A percentile compares a stretch with the other conserved stretches of the same genome.
phyloP scores from a whole-genome alignment of 1,284 basidiomycete genomes.

The Mrakiaceae sp. region DNA sequence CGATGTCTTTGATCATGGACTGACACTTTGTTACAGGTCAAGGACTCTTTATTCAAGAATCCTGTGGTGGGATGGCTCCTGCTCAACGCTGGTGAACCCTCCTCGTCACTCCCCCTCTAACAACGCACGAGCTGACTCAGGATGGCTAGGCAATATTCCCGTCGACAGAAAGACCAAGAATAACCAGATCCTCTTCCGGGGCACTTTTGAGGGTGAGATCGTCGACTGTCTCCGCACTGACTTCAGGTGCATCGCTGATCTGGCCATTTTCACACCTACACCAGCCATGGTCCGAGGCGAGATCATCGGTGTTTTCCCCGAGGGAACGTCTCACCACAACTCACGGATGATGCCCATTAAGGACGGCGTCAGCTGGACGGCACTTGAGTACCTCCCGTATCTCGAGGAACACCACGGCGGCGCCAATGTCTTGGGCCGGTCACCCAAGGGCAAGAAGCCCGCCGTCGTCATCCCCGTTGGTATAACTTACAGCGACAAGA shows the following conservation, averaged over 20 bases:
- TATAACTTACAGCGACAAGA: slow-evolving; percentile 89
- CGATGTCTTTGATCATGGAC: background rate
- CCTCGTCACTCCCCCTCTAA: too few relatives aligned
- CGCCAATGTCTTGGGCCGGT: slow-evolving; percentile 30
- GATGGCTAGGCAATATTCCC: slow-evolving; percentile 60
- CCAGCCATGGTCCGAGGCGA: slow-evolving; percentile 57
- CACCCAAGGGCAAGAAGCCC: slow-evolving; percentile 33
- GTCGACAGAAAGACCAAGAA: slow-evolving; percentile 89
- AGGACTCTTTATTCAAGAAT: slow-evolving; percentile 58
- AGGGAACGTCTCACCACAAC: slow-evolving; percentile 65
- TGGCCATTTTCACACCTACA: background rate
- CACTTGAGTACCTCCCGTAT: slow-evolving; percentile 82
- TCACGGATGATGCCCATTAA: slow-evolving; percentile 87
- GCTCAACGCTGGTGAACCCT: slow-evolving; percentile 31
- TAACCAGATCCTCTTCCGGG: slow-evolving; percentile 74
- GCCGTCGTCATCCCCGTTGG: slow-evolving; percentile 66
- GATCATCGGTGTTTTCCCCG: slow-evolving; percentile 85
- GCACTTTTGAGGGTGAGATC: slow-evolving; percentile 57
- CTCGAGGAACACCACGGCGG: slow-evolving; percentile 40
- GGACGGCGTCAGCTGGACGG: slow-evolving; percentile 91
- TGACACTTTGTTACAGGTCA: slow-evolving; percentile 27
- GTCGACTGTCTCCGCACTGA: background rate
- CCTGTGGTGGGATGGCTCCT: slow-evolving; percentile 62
- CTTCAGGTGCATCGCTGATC: background rate
- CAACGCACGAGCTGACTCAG: too few relatives aligned